Evolutionary conservation across 805 yeast genomes (phyloP), one percentile per base, ranked within the genome.

Genomic region (Starmera dryadoides): DNA sequence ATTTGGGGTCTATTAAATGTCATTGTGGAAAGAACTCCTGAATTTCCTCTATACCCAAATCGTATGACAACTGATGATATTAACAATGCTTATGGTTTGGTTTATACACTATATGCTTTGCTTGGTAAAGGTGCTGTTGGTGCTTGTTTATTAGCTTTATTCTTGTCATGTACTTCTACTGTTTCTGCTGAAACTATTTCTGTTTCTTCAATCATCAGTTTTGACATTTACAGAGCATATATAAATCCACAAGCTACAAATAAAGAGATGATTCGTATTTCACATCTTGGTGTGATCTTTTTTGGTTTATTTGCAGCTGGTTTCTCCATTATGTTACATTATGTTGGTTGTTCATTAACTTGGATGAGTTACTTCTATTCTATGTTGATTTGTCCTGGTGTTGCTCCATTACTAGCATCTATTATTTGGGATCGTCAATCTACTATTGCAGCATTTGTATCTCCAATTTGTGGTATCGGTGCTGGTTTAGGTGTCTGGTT

Each of bases 221-320:
- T 66, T 45, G 77, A 71, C 50, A 60, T 69, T 39, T 71, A 63
- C 55, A 62, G 67, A 50, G 59, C 64, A 34, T 71, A 70, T 49
- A 48, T 68, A 40, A 64, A 64, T 34, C 65, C 65, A 37, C 42
- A 55, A 5, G 77, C 77, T 10, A 50, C 61, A 14, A 69, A 71
- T 36, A 53, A 55, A 19, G 60, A 64, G 35, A 60, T 71, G 46
- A 63, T 70, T 30, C 49, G 55, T 19, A 67, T 64, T 3, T 67
- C 75, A 1, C 74, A 71, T 42, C 44, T 59, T 17, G 55, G 66
- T 14, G 75, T 71, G 30, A 60, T 71, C 19, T 45, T 59, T 28
- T 63, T 63, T 69, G 68, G 45, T 2, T 28, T 64, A 49, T 52
- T 59, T 30, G 42, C 55, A 52, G 51, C 71, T 63, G 19, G 49